phyloP scores from a whole-genome alignment of 2,329 filamentous ascomycete species.

The Coleophoma eucalyptorum region DNA sequence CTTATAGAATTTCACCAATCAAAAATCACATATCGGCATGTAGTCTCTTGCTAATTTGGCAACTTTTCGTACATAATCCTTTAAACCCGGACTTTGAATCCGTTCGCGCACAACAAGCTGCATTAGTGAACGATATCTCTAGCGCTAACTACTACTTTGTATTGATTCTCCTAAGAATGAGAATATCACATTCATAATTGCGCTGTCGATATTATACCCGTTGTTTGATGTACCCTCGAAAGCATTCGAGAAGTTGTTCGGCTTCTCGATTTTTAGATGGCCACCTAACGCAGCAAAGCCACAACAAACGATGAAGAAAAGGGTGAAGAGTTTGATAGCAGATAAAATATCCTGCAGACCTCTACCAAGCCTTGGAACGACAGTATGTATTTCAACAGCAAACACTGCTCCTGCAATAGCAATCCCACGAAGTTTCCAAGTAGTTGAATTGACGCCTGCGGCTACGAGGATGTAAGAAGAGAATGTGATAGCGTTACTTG shows the following conservation, averaged over 20 bases:
- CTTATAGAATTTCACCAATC: too few relatives aligned
- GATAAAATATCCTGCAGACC: slow-evolving; percentile 42
- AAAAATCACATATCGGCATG: too few relatives aligned
- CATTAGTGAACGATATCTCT: too few relatives aligned
- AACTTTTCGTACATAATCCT: too few relatives aligned
- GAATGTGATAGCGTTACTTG: slow-evolving; percentile 61
- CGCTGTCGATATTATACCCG: neutral
- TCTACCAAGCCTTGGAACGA: slow-evolving; percentile 38
- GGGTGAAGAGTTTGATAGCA: slow-evolving; percentile 40
- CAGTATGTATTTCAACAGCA: slow-evolving; percentile 40
- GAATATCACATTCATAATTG: neutral
- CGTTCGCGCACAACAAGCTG: too few relatives aligned
- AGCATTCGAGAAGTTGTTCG: neutral
- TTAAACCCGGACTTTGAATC: too few relatives aligned
- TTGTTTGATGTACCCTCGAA: neutral
- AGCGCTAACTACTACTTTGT: too few relatives aligned
- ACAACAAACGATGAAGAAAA: slow-evolving; percentile 35
- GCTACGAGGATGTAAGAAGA: slow-evolving; percentile 45
- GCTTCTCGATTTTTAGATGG: neutral
- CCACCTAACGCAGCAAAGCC: slow-evolving; percentile 22
- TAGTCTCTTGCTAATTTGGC: too few relatives aligned
- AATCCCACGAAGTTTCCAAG: slow-evolving; percentile 43
- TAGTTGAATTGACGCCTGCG: slow-evolving; percentile 39
- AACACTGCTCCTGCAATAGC: slow-evolving; percentile 39
- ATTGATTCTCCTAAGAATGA: neutral